Conservation (phyloP, 1,284 basidiomycete species). For the Rhodofomes roseus region DNA sequence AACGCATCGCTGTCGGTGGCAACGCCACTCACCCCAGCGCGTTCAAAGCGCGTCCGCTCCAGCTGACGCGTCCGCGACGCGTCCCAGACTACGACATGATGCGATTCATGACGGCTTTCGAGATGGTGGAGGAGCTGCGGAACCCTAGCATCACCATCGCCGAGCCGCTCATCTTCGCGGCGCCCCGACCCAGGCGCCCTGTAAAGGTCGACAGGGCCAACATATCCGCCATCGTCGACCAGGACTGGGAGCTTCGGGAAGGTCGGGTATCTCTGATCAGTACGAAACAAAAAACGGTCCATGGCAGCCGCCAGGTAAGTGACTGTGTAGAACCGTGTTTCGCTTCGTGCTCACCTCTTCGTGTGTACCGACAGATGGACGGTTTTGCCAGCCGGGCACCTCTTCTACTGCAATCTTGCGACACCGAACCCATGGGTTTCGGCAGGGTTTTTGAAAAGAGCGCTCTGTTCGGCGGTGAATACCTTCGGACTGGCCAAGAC, state of each 20-base stretch:
- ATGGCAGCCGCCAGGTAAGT: not conserved
- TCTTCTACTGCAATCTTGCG: not conserved
- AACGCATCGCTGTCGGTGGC: not conserved
- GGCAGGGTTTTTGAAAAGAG: too few relatives aligned
- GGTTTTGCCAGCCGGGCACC: not conserved
- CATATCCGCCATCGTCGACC: not conserved
- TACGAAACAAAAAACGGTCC: not conserved
- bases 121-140: not conserved
- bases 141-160: not conserved
- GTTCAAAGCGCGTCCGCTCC: not conserved
- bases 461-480: not conserved
- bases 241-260: not conserved
- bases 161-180: not conserved
- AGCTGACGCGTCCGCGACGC: not conserved
- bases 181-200: not conserved
- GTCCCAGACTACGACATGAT: not conserved
- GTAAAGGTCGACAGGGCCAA: not conserved
- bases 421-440: not conserved
- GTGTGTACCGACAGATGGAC: not conserved
- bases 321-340: not conserved
- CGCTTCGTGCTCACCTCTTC: not conserved
- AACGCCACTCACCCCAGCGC: not conserved
- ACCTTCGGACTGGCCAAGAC: not conserved
- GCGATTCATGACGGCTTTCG: not conserved
- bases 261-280: not conserved